Percentiles rank a stretch among this genome's conserved stretches.
Evolutionary conservation across 2,329 filamentous ascomycete species (phyloP).

Genomic region (Endocalyx cinctus): DNA sequence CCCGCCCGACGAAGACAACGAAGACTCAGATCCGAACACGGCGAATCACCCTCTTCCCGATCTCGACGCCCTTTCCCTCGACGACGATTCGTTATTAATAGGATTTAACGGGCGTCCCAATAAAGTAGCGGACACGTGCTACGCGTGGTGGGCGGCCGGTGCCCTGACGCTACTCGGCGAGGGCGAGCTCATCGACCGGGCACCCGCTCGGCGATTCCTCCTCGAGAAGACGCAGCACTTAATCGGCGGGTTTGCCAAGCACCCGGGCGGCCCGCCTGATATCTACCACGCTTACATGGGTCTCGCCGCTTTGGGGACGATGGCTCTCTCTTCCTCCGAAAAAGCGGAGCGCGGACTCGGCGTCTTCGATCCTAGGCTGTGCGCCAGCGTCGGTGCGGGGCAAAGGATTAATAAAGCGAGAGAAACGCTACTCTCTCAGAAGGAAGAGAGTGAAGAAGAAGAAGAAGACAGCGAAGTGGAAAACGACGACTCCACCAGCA

Average conservation of each 20-base stretch:
- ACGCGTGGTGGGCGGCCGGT: conserved; percentile 85
- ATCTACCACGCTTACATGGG: conserved; percentile 89
- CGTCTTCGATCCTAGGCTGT: conserved; percentile 69
- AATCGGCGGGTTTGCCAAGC: conserved; percentile 79
- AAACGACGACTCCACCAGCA: no score
- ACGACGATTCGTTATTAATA: conserved; percentile 16
- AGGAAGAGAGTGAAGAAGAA: not conserved
- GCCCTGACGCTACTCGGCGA: conserved; percentile 59
- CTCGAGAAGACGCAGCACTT: conserved; percentile 81
- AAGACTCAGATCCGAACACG: conserved; percentile 38
- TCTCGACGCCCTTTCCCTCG: conserved; percentile 30
- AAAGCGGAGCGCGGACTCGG: conserved; percentile 59
- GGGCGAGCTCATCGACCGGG: conserved; percentile 51
- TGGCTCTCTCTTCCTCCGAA: conserved; percentile 36
- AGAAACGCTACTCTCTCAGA: conserved; percentile 9
- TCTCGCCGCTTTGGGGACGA: conserved; percentile 70
- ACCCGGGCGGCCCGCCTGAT: conserved; percentile 63
- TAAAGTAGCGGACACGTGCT: conserved; percentile 92
- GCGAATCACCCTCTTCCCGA: conserved; percentile 26
- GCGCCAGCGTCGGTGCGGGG: conserved; percentile 61
- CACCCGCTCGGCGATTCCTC: conserved; percentile 69
- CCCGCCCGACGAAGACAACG: conserved; percentile 36
- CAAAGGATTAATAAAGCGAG: conserved; percentile 45
- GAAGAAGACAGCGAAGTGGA: no score
- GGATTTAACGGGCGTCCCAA: conserved; percentile 90